Evolutionary conservation across 2,329 filamentous ascomycete genomes (phyloP), one percentile per base, ranked within the genome.

Genomic region (Coniochaeta sp.): DNA sequence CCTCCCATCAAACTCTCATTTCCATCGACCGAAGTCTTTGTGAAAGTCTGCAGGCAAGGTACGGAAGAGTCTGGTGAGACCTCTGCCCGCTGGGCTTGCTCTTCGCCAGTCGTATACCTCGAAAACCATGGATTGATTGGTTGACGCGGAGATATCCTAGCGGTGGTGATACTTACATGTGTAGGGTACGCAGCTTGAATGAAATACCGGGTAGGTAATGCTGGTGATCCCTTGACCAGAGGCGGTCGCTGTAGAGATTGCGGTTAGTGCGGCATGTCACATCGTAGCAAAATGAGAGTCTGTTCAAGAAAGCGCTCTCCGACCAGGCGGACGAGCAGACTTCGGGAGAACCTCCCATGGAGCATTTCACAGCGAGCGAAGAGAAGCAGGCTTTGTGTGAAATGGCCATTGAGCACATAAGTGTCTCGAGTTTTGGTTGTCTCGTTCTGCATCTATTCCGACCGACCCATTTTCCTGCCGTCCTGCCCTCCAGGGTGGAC

Each of bases 21-120:
- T 71, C 85, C 85, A 89, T 77, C 56, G 74, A 74, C 65, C 68
- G 57, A 67, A 64, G 72, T 77, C 80, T 82, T 75, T 72, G 75
- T 67, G 80, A 81, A 82, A 85, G 84, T 92, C 87, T 92, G 89
- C 87, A 83, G 85, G 85, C 76, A 76, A 91, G 86, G 78, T n/a
- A 71, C 71, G 68, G 65, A 69, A 71, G 71, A 74, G 61, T 42
- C 69, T 57, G 65, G 71, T 80, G 73, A 79, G 65, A 66, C 62
- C 61, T 67, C 68, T 63, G 64, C 26, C 38, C 65, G 65, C 70
- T 69, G 61, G 67, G 64, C 72, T 94, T 78, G 63, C 71, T 96
- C 78, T 96, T 78, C 88, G 90, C 90, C 82, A 91, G 81, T 83
- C 83, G 87, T 95, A 84, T 96, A 96, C 86, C 90, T 89, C 83